Percentiles rank a stretch among this genome's conserved stretches.
These are phyloP conservation scores for Priceomyces carsonii DNA, from an alignment of 805 yeast species.

Conservation along the genomic window DNA sequence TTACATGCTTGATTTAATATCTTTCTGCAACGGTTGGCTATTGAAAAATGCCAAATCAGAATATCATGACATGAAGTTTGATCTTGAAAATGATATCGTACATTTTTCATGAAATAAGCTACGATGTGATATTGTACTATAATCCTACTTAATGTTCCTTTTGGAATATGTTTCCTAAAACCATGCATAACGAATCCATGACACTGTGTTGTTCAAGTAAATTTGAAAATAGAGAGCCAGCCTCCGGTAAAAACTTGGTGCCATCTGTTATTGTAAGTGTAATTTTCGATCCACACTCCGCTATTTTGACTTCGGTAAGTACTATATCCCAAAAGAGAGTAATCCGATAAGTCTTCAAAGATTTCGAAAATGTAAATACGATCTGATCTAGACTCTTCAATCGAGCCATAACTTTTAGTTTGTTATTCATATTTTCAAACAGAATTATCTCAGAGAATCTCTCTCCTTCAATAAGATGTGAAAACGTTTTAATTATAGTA, in stretches of 20 bases:
- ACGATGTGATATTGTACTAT: slow-evolving; percentile 1
- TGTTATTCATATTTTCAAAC: slow-evolving; percentile 15
- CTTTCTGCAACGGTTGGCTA: slow-evolving; percentile 27
- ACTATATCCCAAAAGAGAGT: slow-evolving; percentile 25
- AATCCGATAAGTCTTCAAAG: slow-evolving; percentile 3
- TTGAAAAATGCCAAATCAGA: slow-evolving; percentile 9
- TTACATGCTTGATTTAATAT: slow-evolving; percentile 25
- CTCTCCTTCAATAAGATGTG: slow-evolving; percentile 13
- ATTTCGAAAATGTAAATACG: slow-evolving; percentile 12
- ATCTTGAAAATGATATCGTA: slow-evolving; percentile 26
- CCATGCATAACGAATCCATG: slow-evolving; percentile 20
- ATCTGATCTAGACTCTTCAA: slow-evolving; percentile 22
- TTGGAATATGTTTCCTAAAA: slow-evolving; percentile 23
- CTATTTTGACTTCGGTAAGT: slow-evolving; percentile 18
- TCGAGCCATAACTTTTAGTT: slow-evolving; percentile 15
- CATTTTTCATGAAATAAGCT: slow-evolving; percentile 2
- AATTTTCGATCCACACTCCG: slow-evolving; percentile 24
- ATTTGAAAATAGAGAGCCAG: slow-evolving; percentile 17
- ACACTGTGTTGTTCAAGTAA: slow-evolving; percentile 27
- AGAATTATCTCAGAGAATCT: slow-evolving; percentile 10
- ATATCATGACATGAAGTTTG: slow-evolving; percentile 18
- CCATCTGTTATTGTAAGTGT: slow-evolving; percentile 10
- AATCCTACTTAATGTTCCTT: slow-evolving; percentile 2
- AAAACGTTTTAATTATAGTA: slow-evolving; percentile 20
- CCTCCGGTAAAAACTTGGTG: slow-evolving; percentile 8